These are phyloP conservation scores for Brassica napus DNA, from an alignment of 345 rosid species.

Conservation along the genomic window Da-Ae NC_063449.1:10791001-10791500, in stretches of 20 bases:
- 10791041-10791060: conserved; percentile 3
- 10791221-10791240: conserved; percentile 82
- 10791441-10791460: background rate
- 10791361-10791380: background rate
- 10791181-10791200: conserved; percentile 91
- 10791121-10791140: conserved; percentile 88
- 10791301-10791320: background rate
- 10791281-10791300: background rate
- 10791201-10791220: conserved; percentile 85
- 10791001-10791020: conserved; percentile 9
- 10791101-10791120: conserved; percentile 94
- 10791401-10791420: too few relatives aligned
- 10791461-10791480: background rate
- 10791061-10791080: conserved; percentile 73
- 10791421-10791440: too few relatives aligned
- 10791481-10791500: conserved; percentile 7
- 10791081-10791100: conserved; percentile 84
- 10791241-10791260: conserved; percentile 69
- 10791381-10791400: background rate
- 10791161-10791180: conserved; percentile 90
- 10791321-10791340: background rate
- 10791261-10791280: background rate
- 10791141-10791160: conserved; percentile 62
- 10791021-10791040: background rate
- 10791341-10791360: background rate